These are phyloP conservation scores for Russula brevipes DNA, from an alignment of 768 basidiomycete genomes.

Conservation along the genomic window DNA sequence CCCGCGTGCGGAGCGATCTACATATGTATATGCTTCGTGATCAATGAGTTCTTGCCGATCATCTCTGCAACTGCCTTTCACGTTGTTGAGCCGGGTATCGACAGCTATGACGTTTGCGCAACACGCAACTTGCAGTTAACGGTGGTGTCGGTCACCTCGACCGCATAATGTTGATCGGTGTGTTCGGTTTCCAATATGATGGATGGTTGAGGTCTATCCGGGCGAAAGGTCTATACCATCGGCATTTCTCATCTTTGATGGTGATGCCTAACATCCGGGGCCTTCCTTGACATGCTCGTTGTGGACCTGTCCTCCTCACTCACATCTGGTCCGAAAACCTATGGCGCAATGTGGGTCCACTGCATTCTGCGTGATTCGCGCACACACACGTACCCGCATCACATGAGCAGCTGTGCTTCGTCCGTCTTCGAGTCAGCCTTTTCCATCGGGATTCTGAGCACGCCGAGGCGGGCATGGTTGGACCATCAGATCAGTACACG, in stretches of 20 bases:
- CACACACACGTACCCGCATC: neutral
- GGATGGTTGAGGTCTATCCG: neutral
- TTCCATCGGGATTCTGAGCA: no score
- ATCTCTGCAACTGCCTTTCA: neutral
- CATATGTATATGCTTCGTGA: neutral
- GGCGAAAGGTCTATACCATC: neutral
- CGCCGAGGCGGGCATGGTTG: no score
- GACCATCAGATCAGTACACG: no score
- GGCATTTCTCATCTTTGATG: neutral
- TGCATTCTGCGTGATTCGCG: no score
- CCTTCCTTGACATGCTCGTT: neutral
- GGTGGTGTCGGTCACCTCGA: neutral
- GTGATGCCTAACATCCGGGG: neutral
- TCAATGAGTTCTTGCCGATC: neutral
- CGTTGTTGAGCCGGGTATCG: no score
- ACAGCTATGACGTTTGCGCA: no score
- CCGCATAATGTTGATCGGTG: neutral
- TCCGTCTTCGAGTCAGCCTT: neutral
- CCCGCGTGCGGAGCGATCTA: neutral
- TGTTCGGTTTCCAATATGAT: neutral
- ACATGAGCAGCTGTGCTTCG: neutral
- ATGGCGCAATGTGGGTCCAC: neutral
- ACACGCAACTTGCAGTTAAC: no score
- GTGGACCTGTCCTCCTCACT: neutral
- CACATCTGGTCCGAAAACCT: neutral